phyloP scores from a whole-genome alignment of 2,329 filamentous ascomycete species.

The Apiospora aurea region DNA sequence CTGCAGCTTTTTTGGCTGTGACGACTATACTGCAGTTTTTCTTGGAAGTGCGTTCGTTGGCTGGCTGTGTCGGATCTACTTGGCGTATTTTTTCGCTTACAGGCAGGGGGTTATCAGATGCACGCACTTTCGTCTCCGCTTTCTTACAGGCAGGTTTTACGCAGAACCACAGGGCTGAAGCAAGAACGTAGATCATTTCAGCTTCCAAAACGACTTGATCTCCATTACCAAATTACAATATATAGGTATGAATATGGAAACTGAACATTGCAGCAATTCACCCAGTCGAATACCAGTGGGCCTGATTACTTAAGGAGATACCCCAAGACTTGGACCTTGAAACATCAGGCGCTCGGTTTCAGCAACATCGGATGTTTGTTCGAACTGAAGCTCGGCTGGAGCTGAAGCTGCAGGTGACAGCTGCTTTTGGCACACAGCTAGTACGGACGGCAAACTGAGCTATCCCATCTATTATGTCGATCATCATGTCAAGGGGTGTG shows the following conservation, averaged over 20 bases:
- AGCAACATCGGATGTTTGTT: not conserved
- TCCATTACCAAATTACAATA: not conserved
- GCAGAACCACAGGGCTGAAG: slow-evolving; percentile 2
- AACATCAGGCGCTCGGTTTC: not conserved
- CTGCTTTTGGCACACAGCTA: slow-evolving; percentile 1
- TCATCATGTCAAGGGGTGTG: slow-evolving; percentile 8
- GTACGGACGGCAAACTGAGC: not conserved
- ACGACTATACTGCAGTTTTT: not conserved
- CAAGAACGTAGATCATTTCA: not conserved
- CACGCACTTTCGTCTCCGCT: not conserved
- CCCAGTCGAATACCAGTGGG: not conserved
- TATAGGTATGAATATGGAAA: no score
- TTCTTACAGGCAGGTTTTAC: not conserved
- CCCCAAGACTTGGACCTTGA: not conserved
- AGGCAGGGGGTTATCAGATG: not conserved
- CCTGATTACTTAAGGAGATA: no score
- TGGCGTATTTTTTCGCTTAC: not conserved
- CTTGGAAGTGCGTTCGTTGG: not conserved
- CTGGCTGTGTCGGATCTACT: not conserved
- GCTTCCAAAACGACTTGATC: not conserved
- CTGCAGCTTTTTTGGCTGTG: not conserved
- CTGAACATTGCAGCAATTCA: not conserved
- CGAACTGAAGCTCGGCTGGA: not conserved
- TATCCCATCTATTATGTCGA: slow-evolving; percentile 18
- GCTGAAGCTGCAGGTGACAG: not conserved